Evolutionary conservation across 768 basidiomycete species (phyloP), one percentile per base, ranked within the genome.

Genomic region (Mycena filopes): DNA sequence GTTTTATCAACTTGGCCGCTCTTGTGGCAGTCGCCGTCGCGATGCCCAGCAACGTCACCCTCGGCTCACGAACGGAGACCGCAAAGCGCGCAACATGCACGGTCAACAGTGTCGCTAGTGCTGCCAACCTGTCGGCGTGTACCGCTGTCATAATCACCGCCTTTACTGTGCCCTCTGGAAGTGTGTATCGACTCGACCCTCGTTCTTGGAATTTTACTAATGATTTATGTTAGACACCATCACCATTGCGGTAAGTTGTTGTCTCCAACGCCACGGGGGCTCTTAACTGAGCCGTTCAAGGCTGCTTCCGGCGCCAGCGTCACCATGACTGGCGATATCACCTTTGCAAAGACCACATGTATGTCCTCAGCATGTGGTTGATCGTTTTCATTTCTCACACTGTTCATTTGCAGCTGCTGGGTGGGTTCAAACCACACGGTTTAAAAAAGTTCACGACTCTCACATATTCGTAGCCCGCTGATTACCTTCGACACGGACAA

Each of bases 241-340:
- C 20, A 66, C 65, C 16, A 62, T 55, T 36, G 60, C 55, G 11
- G 42, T 50, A 28, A 13, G 55, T 58, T 26, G n/a, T 49, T 7
- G 6, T 2, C 20, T 48, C 29, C 4, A 6, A 16, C 26, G 42
- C 5, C 8, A n/a, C 40, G 8, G 26, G 4, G n/a, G 7, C 47
- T 41, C 49, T 18, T 12, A 25, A 23, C 25, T 48, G 9, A 43
- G 10, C n/a, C 64, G 2, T 75, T 75, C 9, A 12, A 23, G 77
- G 74, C 40, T 77, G 82, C 83, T 75, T 78, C 53, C 72, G 78
- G 36, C 26, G 69, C 12, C 60, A 73, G 43, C 60, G 73, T 33
- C 63, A 72, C 31, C 4, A 70, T 70, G 69, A 60, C 46, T 2
- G 69, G 69, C 1, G 69, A 70, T 46, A 64, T 70, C 13, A 57